Evolutionary conservation across 2,329 filamentous ascomycete species (phyloP).

Genomic region (Monilinia vaccinii-corymbosi): DNA sequence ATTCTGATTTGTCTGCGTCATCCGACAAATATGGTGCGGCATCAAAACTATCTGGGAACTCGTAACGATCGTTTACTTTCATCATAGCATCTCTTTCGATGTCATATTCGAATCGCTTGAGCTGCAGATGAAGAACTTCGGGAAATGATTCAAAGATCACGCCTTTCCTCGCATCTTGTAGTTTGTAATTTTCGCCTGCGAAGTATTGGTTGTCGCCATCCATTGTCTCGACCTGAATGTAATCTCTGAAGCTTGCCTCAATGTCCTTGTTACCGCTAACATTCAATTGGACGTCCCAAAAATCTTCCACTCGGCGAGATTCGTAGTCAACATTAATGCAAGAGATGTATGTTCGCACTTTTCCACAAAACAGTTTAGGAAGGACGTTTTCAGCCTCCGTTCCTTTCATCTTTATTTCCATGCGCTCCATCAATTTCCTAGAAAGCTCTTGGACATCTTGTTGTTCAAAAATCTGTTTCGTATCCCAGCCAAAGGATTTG

Average conservation of each 20-base stretch:
- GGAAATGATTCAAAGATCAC: constrained; percentile 96
- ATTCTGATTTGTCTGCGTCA: constrained; percentile 76
- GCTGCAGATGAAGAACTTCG: constrained; percentile 84
- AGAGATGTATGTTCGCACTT: constrained; percentile 97
- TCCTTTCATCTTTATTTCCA: constrained; percentile 98
- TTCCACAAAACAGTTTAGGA: constrained; percentile 87
- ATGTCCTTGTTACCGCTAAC: constrained; percentile 89
- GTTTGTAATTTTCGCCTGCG: constrained; percentile 77
- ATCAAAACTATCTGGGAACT: constrained; percentile 78
- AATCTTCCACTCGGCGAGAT: constrained; percentile 90
- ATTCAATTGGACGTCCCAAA: constrained; percentile 98
- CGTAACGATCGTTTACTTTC: constrained; percentile 93
- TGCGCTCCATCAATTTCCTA: constrained; percentile 90
- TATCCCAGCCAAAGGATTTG: constrained; percentile 96
- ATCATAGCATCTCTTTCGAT: constrained; percentile 95
- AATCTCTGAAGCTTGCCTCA: constrained; percentile 91
- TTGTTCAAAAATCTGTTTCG: constrained; percentile 94
- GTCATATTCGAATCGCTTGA: constrained; percentile 98
- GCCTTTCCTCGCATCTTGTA: constrained; percentile 95
- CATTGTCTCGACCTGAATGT: constrained; percentile 92
- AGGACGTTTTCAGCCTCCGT: constrained; percentile 84
- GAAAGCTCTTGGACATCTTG: constrained; percentile 97
- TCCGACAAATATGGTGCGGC: constrained; percentile 80
- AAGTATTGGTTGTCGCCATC: constrained; percentile 99
- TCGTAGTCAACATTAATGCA: constrained; percentile 99